Evolutionary conservation across 2,329 filamentous ascomycete species (phyloP), one percentile per base, ranked within the genome.

Genomic region (Mariannaea elegans): DNA sequence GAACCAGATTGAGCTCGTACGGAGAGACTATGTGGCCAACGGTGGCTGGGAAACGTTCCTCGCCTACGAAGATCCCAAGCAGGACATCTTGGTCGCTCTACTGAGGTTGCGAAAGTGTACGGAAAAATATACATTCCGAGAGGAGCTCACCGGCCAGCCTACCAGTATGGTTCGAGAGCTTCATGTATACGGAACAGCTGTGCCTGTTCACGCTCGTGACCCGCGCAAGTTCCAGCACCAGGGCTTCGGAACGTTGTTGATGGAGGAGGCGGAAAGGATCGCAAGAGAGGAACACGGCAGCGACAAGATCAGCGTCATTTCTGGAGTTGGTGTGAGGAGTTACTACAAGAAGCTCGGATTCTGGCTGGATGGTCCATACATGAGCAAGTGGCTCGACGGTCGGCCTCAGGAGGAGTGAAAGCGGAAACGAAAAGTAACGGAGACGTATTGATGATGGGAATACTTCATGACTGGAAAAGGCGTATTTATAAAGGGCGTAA

Each of bases 1-100:
- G 0, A 96, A 94, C 66, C 94, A 99, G 75, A 92, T 99, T 59
- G 95, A 99, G 81, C 87, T 99, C 18, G 90, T 99, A 27, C 90
- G 95, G 23, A 86, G 95, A 65, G 95, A 99, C 79, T 99, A 99
- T 77, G 86, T 88, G 0, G 95, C 95, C 67, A 99, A 99, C 74
- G 94, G 91, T 36, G 96, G 95, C 21, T 99, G 95, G 95, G 95
- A 99, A 78, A 99, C 95, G 0, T 99, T 99, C 79, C 82, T 99
- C 5, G 94, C 95, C 2, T 99, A 99, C 72, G 95, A 99, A 75
- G 95, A 99, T 69, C 94, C 95, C 1, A 97, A 97, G 81, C 95
- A 99, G 76, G 95, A 99, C 75, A 99, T 99, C 57, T 82, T 99
- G 3, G 97, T 99, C 59, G 96, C 92, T 1, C 81, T 99, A 32